Base-by-base conservation (phyloP, 2,329 filamentous ascomycete species). In the Nothopassalora personata region DNA sequence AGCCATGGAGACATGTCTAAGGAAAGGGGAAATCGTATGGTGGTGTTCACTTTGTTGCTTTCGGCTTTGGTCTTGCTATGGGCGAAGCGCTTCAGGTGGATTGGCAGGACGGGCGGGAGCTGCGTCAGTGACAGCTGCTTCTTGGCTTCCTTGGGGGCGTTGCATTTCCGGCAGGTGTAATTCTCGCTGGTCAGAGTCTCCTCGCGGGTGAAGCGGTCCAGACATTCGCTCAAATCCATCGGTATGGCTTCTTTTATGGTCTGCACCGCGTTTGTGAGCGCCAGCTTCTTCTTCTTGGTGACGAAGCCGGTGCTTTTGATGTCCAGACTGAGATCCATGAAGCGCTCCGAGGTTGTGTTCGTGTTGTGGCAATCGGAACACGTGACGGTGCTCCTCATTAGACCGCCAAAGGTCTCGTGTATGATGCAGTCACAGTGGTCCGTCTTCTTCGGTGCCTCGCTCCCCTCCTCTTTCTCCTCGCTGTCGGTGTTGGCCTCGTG, bases 1-100 rank as follows among this genome's bases (percentile, higher is more conserved):
- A 91, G 94, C 74, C 96, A 97, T 0, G 92, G 91, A 23, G 90
- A 82, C 85, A 97, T 91, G 71, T 96, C 94, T 39, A 97, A 82
- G 60, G 89, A 86, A 53, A 96, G 77, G 0, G 92, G 92, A 68
- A 97, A 97, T 53, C 88, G 84, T 55, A 97, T 88, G 58, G 86
- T 86, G 4, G 90, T 91, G 67, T 95, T 89, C 64, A 97, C 90
- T 74, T 97, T 97, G 48, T 72, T 91, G 90, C 75, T 95, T 89
- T 74, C 94, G 91, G 60, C 83, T 78, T 83, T 85, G 57, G 65
- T 65, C 43, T 72, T 70, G 23, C 65, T 68, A 58, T 74, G 72
- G 13, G 69, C 70, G 54, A 67, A 67, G 47, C 62, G 71, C 83
- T 97, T 97, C 43, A 97, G 81, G 70, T 97, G 93, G 70, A 97